These are phyloP conservation scores for Cinnamomum micranthum DNA, from an alignment of 164 flowering plant species.

Conservation along the genomic window DNA sequence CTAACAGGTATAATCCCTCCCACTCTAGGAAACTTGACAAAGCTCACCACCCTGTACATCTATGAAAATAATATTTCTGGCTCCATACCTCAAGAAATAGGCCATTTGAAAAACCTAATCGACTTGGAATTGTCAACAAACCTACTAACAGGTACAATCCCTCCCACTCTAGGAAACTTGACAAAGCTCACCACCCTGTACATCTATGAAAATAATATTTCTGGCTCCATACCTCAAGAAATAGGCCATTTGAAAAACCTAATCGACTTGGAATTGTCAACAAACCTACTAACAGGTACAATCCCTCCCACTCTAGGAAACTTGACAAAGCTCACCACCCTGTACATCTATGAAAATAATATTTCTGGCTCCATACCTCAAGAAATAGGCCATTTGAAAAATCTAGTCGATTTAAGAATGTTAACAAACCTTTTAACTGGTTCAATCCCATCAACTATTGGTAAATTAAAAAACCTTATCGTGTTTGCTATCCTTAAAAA, in stretches of 20 bases:
- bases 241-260: background rate
- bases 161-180: background rate
- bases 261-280: background rate
- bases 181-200: background rate
- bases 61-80: background rate
- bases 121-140: background rate
- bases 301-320: background rate
- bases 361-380: background rate
- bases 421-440: background rate
- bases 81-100: slow-evolving; percentile 13
- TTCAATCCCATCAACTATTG: background rate
- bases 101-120: slow-evolving; percentile 3
- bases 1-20: slow-evolving; percentile 10
- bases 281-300: background rate
- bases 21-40: slow-evolving; percentile 17
- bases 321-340: background rate
- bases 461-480: background rate
- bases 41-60: slow-evolving; percentile 1
- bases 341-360: background rate
- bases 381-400: background rate
- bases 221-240: background rate
- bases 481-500: background rate
- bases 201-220: background rate
- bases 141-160: background rate
- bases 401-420: background rate